Conservation (phyloP, 305 asterid species). For the Fraxinus paxiana region DNA sequence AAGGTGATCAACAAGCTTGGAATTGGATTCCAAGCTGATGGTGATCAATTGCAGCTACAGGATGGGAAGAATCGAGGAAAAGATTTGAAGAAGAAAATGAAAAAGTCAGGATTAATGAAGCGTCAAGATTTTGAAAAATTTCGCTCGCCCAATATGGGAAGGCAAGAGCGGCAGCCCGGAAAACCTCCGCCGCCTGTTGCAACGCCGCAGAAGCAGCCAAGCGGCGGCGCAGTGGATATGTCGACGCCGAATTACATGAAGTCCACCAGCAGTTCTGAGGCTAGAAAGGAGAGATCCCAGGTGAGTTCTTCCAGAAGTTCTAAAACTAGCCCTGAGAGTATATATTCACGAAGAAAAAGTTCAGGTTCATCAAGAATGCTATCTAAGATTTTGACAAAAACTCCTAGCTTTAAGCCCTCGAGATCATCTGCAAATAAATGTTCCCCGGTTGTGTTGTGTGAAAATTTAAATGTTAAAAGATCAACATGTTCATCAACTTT, state of each 20-base stretch:
- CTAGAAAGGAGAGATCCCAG: conserved; percentile 56
- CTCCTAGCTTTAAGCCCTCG: conserved; percentile 67
- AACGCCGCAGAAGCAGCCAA: conserved; percentile 27
- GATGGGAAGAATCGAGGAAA: conserved; percentile 43
- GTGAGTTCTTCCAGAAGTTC: conserved; percentile 32
- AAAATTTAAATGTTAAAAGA: conserved; percentile 36
- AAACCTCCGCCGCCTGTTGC: conserved; percentile 36
- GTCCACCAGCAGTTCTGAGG: conserved; percentile 75
- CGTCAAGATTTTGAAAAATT: conserved; percentile 26
- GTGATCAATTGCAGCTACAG: conserved; percentile 36
- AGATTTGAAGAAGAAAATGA: conserved; percentile 65
- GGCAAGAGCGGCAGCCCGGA: conserved; percentile 30
- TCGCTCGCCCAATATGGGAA: conserved; percentile 14
- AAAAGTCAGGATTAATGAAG: conserved; percentile 56
- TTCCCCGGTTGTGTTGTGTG: conserved; percentile 38
- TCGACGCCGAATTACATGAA: conserved; percentile 77
- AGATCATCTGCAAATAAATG: conserved; percentile 40
- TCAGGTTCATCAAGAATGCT: conserved; percentile 24
- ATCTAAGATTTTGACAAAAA: conserved; percentile 42
- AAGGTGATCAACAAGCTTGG: conserved; percentile 42
- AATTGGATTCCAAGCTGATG: conserved; percentile 39
- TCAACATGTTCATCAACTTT: conserved; percentile 81
- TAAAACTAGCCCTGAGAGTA: conserved; percentile 21
- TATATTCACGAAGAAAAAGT: conserved; percentile 23
- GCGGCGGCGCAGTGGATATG: conserved; percentile 10